Base-by-base conservation (phyloP, 2,329 filamentous ascomycete species). In the Drechmeria coniospora region DNA sequence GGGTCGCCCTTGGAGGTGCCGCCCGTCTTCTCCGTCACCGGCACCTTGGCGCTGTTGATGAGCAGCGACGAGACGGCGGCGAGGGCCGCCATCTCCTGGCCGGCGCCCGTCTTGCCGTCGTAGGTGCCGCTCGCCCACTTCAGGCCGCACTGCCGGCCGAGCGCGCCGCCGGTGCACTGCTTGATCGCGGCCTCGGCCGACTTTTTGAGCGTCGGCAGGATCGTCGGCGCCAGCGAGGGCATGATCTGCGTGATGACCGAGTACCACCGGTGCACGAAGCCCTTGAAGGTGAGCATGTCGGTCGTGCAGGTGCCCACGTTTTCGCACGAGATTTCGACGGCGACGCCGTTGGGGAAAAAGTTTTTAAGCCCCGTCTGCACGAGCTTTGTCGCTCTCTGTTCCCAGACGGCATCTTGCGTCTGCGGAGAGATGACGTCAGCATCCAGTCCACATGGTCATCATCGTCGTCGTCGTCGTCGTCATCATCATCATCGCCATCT, bases 281-380 rank as follows among this genome's bases (percentile, higher is more conserved):
- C 71, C 41, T 76, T 75, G 58, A 74, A 77, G 5, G 66, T 64
- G 32, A 64, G 53, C 51, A 77, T 71, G 37, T 79, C 76, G 23
- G 61, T 62, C 37, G 68, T 68, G 53, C 76, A 80, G 4, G 55
- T 65, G 19, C 41, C 42, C 5, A 55, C 51, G 23, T 42, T 40
- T 37, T 78, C 72, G 49, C 76, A 81, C 5, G 69, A 60, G 12
- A 63, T 50, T 44, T 80, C 75, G 24, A 57, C 61, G 42, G 76
- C 67, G 37, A 75, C 59, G 26, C 61, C 59, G 18, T 62, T 50
- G 21, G 57, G 55, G 51, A 74, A 73, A 43, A 74, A 73, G 8
- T 49, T 47, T n/a, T 46, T 35, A 13, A 56, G 36, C 0, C 61
- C 51, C 24, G 46, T 38, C 9, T 53, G 39, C 16, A 55, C 35